Base-by-base conservation (phyloP, 2,329 filamentous ascomycete genomes). In the Cercospora nicotianae region DNA sequence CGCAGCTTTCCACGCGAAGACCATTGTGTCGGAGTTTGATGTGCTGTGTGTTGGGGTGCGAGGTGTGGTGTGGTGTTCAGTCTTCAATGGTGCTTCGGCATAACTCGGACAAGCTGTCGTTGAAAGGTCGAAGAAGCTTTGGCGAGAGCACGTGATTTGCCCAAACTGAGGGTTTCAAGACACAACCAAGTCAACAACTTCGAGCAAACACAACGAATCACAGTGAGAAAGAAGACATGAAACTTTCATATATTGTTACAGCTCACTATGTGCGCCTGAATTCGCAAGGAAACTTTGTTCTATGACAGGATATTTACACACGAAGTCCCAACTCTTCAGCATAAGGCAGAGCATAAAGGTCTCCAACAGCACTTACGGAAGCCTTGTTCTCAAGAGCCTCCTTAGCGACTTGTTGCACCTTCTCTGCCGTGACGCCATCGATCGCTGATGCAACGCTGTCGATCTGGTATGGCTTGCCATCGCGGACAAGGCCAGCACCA, bases 1-100 rank as follows among this genome's bases (percentile, higher is more conserved):
- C 82, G 95, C 92, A 80, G 94, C 89, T 91, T 97, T 98, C 95
- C 94, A 99, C 81, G 94, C 92, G 86, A 94, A 94, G 85, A 91
- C 87, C 95, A 98, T 99, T 85, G 88, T 92, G 88, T 79, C 77
- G 80, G 78, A 59, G 23, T 57, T 57, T 77, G 51, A 28, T 63
- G n/a, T 63, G 23, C 18, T 66, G 33, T 58, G 18, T 26, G 63
- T 68, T 75, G 72, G 45, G 36, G 59, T 59, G 23, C 28, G 9
- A 10, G 36, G 26, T 20, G 16, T 26, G 63, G 51, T 64, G 18
- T 26, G 33, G 31, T 64, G 61, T 36, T 57, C 55, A 58, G 39
- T 60, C 60, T 63, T 59, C 69, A 51, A 64, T 45, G 31, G 57
- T 66, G 62, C 65, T 63, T 64, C 58, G 51, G 64, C 42, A 31